phyloP scores from a whole-genome alignment of 1,284 basidiomycete genomes.

The Trichosporon sp. region DNA sequence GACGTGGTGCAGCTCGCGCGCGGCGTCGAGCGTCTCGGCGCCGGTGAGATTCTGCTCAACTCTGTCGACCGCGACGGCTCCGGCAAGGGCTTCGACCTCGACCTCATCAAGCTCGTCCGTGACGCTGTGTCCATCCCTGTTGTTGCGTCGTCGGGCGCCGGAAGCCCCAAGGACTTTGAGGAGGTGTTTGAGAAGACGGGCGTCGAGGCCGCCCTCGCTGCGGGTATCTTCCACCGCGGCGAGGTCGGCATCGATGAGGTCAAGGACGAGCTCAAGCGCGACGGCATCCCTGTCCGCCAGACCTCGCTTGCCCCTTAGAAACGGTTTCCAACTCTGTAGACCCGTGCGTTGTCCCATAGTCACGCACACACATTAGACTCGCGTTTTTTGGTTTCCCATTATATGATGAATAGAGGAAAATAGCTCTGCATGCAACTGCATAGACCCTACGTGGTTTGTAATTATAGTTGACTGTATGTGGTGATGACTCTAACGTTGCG shows the following conservation, averaged over 20 bases:
- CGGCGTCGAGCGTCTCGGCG: conserved; percentile 85
- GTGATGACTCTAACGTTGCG: background rate
- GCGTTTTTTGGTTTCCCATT: background rate
- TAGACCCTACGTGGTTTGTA: conserved; percentile 8
- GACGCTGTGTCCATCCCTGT: conserved; percentile 82
- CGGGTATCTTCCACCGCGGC: conserved; percentile 94
- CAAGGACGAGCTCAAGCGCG: conserved; percentile 64
- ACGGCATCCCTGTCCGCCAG: conserved; percentile 59
- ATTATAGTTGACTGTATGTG: conserved; percentile 3
- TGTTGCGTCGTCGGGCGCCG: conserved; percentile 92
- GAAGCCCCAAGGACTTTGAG: conserved; percentile 76
- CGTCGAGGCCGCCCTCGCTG: conserved; percentile 91
- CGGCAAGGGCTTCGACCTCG: conserved; percentile 88
- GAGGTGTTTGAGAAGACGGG: conserved; percentile 77
- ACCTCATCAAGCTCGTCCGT: conserved; percentile 77
- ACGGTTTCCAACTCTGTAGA: too few relatives aligned
- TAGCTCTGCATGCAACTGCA: conserved; percentile 18
- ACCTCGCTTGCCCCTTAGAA: conserved; percentile 27
- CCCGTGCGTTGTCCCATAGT: too few relatives aligned
- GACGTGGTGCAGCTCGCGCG: conserved; percentile 89
- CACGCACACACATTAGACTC: too few relatives aligned
- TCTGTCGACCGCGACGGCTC: conserved; percentile 96
- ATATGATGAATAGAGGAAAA: background rate
- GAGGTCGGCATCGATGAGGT: conserved; percentile 74
- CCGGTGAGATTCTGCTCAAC: conserved; percentile 94